phyloP scores from a whole-genome alignment of 2,329 filamentous ascomycete genomes.

The Penicillium janthinellum region DNA sequence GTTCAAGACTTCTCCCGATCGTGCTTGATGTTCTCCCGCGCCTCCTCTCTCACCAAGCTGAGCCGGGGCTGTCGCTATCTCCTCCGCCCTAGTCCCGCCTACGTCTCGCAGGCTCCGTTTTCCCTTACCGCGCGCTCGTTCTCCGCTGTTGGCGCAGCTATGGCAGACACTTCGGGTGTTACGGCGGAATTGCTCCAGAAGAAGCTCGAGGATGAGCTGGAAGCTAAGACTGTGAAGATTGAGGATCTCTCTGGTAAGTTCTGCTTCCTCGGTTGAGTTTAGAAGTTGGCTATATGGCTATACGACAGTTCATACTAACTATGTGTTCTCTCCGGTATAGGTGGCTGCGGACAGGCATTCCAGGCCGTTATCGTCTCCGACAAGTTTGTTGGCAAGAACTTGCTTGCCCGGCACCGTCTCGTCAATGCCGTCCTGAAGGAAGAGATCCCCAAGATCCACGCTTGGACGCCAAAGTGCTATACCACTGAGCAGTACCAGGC shows the following conservation, averaged over 20 bases:
- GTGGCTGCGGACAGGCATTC: slow-evolving; percentile 71
- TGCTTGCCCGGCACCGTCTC: slow-evolving; percentile 80
- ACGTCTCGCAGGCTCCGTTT: slow-evolving; percentile 32
- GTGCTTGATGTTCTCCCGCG: slow-evolving; percentile 44
- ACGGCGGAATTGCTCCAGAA: slow-evolving; percentile 59
- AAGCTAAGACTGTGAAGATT: slow-evolving; percentile 77
- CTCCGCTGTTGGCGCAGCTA: slow-evolving; percentile 40
- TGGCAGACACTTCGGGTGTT: slow-evolving; percentile 60
- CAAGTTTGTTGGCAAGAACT: slow-evolving; percentile 69
- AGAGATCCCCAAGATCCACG: slow-evolving; percentile 89
- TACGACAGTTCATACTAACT: neutral
- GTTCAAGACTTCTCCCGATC: neutral
- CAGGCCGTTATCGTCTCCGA: slow-evolving; percentile 71
- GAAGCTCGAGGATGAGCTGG: slow-evolving; percentile 48
- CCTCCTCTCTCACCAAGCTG: slow-evolving; percentile 32
- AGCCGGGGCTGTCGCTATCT: slow-evolving; percentile 46
- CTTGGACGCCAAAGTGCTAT: slow-evolving; percentile 92
- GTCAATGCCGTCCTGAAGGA: slow-evolving; percentile 82
- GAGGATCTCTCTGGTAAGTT: slow-evolving; percentile 84
- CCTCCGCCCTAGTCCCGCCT: slow-evolving; percentile 31
- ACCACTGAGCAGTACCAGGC: slow-evolving; percentile 83
- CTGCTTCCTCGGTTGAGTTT: neutral
- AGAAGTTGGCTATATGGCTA: neutral
- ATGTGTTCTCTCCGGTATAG: slow-evolving; percentile 41
- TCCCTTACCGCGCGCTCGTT: slow-evolving; percentile 39